These are phyloP conservation scores for Maudiozyma humilis DNA, from an alignment of 1,139 yeast genomes.

Conservation along the genomic window DNA sequence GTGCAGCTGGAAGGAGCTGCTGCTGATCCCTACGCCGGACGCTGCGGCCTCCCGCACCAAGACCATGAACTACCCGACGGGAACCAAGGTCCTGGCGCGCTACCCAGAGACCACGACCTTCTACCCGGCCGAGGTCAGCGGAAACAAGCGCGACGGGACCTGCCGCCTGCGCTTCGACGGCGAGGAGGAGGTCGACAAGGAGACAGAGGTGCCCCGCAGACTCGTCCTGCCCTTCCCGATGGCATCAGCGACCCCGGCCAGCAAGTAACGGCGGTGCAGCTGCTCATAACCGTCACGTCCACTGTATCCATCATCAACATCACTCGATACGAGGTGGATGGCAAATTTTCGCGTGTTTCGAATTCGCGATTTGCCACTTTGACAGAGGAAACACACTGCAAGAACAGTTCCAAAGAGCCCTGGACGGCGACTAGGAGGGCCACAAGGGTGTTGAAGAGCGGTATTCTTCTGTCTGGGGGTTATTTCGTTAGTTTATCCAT, in stretches of 20 bases:
- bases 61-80: constrained; percentile 56
- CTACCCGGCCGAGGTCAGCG: constrained; percentile 87
- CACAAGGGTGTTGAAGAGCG: no score
- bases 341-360: no score
- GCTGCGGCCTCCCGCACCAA: constrained; percentile 32
- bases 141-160: constrained; percentile 62
- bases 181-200: constrained; percentile 93
- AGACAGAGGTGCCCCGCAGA: constrained; percentile 83
- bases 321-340: no score
- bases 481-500: no score
- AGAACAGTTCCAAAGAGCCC: no score
- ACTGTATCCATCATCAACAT: no score
- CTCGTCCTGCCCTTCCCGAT: constrained; percentile 70
- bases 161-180: constrained; percentile 88
- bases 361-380: no score
- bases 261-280: constrained; percentile 13
- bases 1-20: constrained; percentile 72
- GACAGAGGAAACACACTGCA: no score
- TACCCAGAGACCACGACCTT: constrained; percentile 98
- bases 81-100: constrained; percentile 79
- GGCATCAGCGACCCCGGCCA: constrained; percentile 19
- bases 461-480: no score
- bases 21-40: constrained; percentile 55
- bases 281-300: no score
- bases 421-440: no score